Conservation (phyloP, 257 asterid species). For the Gentiana macrophylla region DNA sequence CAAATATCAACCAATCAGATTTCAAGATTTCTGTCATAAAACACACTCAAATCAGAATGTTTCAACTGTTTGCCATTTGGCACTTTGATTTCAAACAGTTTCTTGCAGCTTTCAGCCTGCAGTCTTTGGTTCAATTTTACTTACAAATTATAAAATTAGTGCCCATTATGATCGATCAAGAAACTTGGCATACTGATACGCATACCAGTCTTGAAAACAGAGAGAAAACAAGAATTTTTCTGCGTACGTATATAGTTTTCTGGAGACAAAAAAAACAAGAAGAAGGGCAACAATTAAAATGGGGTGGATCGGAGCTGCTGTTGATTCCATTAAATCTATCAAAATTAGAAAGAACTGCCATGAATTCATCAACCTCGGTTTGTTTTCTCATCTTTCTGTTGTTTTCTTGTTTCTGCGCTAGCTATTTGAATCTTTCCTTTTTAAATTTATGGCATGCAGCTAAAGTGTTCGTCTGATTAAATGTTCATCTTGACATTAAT, state of each 20-base stretch:
- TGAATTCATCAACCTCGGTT: conserved; percentile 46
- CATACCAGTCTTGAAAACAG: not conserved
- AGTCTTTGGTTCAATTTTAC: no score
- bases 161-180: no score
- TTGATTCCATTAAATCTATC: conserved; percentile 38
- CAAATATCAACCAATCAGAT: conserved; percentile 33
- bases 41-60: not conserved
- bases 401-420: not conserved
- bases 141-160: no score
- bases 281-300: conserved; percentile 14
- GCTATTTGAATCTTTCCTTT: no score
- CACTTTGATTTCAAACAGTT: not conserved
- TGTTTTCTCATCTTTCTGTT: conserved; percentile 8
- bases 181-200: no score
- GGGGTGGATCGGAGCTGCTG: conserved; percentile 35
- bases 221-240: not conserved
- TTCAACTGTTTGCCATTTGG: not conserved
- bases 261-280: conserved; percentile 4
- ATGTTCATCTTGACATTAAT: no score
- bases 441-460: no score
- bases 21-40: conserved; percentile 20
- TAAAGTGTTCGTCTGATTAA: no score
- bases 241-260: not conserved
- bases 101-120: no score
- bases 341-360: conserved; percentile 40